Evolutionary conservation across 176 grass and related monocot species (phyloP).

Genomic region (Juncus inflexus): DNA sequence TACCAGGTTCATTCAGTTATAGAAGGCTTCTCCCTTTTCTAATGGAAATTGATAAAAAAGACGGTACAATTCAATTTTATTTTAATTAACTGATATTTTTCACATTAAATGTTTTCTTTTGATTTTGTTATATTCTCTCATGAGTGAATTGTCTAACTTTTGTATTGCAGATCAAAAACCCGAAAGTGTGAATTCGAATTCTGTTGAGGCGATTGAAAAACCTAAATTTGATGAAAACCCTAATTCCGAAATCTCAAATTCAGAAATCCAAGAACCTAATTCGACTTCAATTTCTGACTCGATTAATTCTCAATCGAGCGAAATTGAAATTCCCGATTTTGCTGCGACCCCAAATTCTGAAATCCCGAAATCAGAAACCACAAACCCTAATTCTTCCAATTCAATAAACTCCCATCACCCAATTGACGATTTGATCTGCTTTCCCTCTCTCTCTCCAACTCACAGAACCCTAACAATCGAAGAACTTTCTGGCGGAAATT

Average conservation of each 20-base stretch:
- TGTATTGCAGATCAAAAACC: not conserved
- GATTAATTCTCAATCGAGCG: slow-evolving; percentile 24
- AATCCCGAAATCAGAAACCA: slow-evolving; percentile 18
- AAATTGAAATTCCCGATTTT: slow-evolving; percentile 27
- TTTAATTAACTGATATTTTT: not conserved
- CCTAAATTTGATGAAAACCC: not conserved
- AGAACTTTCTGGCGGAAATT: slow-evolving; percentile 38
- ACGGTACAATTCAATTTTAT: slow-evolving; percentile 11
- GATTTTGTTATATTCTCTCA: slow-evolving; percentile 21
- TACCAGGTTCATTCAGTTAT: slow-evolving; percentile 68
- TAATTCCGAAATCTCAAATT: not conserved
- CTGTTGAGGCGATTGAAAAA: too few relatives aligned
- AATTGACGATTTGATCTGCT: slow-evolving; percentile 30
- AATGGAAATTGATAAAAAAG: slow-evolving; percentile 52
- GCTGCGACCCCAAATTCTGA: slow-evolving; percentile 22
- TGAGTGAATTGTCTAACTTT: slow-evolving; percentile 4
- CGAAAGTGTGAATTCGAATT: too few relatives aligned
- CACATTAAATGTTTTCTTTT: not conserved
- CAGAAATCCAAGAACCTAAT: not conserved
- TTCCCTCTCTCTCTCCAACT: slow-evolving; percentile 20
- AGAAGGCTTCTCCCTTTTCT: slow-evolving; percentile 86
- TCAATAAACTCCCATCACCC: slow-evolving; percentile 24
- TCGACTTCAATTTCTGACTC: not conserved
- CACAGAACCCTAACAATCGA: slow-evolving; percentile 38
- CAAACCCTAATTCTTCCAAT: slow-evolving; percentile 14